Evolutionary conservation across 1,284 basidiomycete species (phyloP).

Genomic region (Laetiporus sulphureus): DNA sequence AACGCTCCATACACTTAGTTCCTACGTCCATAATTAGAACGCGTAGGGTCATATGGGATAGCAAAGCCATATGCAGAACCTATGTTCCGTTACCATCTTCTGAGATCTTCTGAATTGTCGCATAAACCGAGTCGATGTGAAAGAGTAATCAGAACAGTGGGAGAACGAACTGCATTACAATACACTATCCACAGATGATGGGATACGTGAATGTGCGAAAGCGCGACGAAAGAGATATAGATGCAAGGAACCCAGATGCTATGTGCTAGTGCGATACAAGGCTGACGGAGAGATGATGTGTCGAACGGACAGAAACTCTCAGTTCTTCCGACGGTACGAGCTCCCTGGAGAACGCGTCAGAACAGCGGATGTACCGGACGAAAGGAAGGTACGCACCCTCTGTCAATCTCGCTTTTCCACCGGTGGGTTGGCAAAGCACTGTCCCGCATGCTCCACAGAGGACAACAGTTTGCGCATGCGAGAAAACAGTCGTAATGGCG

Average conservation of each 20-base stretch:
- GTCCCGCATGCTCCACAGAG: slow-evolving; percentile 91
- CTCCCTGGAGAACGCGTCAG: slow-evolving; percentile 45
- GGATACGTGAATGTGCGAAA: slow-evolving; percentile 17
- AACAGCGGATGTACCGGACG: neutral
- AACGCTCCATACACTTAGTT: no score
- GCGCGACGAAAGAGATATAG: slow-evolving; percentile 21
- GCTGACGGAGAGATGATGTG: slow-evolving; percentile 16
- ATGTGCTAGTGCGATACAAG: slow-evolving; percentile 16
- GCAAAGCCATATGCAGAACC: no score
- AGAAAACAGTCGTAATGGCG: slow-evolving; percentile 93
- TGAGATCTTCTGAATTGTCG: no score
- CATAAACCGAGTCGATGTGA: neutral
- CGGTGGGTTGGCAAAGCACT: slow-evolving; percentile 97
- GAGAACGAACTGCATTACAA: slow-evolving; percentile 15
- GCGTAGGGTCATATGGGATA: no score
- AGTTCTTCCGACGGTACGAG: slow-evolving; percentile 86
- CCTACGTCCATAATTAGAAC: no score
- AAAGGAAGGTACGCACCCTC: slow-evolving; percentile 79
- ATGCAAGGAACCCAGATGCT: slow-evolving; percentile 20
- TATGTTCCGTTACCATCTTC: no score
- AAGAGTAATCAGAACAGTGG: slow-evolving; percentile 12
- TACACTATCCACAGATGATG: slow-evolving; percentile 19
- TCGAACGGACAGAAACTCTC: slow-evolving; percentile 26
- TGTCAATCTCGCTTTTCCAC: slow-evolving; percentile 97
- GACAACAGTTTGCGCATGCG: slow-evolving; percentile 91